A percentile compares a stretch with the other conserved stretches of the same genome.
Conservation (phyloP, 345 rosid species). For the Mallotus nudiflorus region DNA sequence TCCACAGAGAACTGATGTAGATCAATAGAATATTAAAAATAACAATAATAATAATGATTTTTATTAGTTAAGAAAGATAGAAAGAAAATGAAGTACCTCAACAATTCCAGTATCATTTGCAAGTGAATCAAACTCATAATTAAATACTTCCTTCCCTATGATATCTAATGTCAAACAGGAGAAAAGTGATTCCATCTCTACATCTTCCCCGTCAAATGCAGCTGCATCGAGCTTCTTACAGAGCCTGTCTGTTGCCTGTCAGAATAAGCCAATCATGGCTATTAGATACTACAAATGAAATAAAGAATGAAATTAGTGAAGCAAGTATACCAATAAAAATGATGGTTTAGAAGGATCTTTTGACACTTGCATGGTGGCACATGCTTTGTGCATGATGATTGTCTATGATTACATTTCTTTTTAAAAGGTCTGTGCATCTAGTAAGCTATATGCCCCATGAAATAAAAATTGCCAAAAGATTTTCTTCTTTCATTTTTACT, state of each 20-base stretch:
- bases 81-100: slow-evolving; percentile 62
- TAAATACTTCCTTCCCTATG: too few relatives aligned
- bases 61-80: slow-evolving; percentile 4
- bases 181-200: too few relatives aligned
- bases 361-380: too few relatives aligned
- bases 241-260: slow-evolving; percentile 86
- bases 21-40: background rate
- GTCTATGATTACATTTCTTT: too few relatives aligned
- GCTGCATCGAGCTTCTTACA: slow-evolving; percentile 76
- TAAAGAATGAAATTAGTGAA: background rate
- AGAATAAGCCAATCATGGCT: slow-evolving; percentile 86
- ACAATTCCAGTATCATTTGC: slow-evolving; percentile 96
- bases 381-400: too few relatives aligned
- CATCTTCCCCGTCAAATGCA: slow-evolving; percentile 74
- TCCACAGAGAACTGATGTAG: too few relatives aligned
- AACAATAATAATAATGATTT: too few relatives aligned
- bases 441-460: background rate
- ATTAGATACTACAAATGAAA: slow-evolving; percentile 22
- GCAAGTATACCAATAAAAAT: too few relatives aligned
- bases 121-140: too few relatives aligned
- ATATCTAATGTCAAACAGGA: too few relatives aligned
- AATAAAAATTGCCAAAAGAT: background rate
- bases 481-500: background rate
- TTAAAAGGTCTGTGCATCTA: too few relatives aligned
- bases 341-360: too few relatives aligned